Percentiles rank a stretch among this genome's conserved stretches.
These are phyloP conservation scores for Phytopythium boreale DNA, from an alignment of 352 stramenopile genomes.

Conservation along the genomic window DNA sequence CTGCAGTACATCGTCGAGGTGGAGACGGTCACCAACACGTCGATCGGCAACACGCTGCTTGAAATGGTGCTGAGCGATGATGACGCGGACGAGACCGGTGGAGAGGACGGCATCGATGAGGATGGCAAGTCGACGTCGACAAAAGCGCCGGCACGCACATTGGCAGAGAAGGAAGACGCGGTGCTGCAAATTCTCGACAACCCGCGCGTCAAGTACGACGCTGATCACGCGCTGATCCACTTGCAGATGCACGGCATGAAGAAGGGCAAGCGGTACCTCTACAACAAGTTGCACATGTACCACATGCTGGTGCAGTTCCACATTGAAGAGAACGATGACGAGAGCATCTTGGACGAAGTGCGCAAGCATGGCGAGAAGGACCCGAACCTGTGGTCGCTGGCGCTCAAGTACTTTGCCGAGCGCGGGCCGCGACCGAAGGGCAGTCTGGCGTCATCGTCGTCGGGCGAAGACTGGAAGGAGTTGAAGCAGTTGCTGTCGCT, in stretches of 20 bases:
- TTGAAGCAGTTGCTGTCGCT: constrained; percentile 73
- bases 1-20: constrained; percentile 89
- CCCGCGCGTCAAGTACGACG: constrained; percentile 88
- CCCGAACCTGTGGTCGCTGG: constrained; percentile 87
- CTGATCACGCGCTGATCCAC: constrained; percentile 92
- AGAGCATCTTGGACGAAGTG: constrained; percentile 87
- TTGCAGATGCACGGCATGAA: constrained; percentile 92
- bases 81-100: constrained; percentile 16
- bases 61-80: constrained; percentile 87
- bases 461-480: constrained; percentile 74
- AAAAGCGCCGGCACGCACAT: constrained; percentile 20
- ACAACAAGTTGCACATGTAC: constrained; percentile 94
- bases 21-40: constrained; percentile 85
- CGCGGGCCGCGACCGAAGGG: constrained; percentile 71
- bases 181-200: constrained; percentile 90
- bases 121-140: constrained; percentile 9
- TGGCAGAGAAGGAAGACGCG: constrained; percentile 75
- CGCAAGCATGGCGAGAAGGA: constrained; percentile 89
- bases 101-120: constrained; percentile 10
- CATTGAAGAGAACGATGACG: constrained; percentile 90
- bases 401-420: constrained; percentile 89
- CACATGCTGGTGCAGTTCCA: constrained; percentile 94
- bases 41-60: constrained; percentile 86
- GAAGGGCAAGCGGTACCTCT: constrained; percentile 91
- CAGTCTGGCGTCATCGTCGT: constrained; percentile 22